Conservation (phyloP, 805 yeast genomes). For the Candida pseudoglaebosa region DNA sequence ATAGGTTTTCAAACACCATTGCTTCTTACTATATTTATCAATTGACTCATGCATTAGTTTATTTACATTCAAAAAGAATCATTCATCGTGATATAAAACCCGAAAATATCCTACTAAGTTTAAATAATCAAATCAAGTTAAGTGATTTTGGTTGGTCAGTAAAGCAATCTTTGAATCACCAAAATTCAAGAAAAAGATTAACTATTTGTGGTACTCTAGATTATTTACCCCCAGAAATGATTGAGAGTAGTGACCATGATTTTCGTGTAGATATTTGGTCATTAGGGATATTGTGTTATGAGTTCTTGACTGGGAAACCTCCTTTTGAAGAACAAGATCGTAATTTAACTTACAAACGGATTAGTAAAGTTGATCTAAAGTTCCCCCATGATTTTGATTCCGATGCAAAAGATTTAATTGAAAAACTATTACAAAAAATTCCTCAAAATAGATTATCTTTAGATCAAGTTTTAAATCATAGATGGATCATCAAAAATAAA, state of each 20-base stretch:
- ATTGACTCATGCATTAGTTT: constrained; percentile 72
- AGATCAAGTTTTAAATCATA: constrained; percentile 63
- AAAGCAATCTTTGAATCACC: constrained; percentile 22
- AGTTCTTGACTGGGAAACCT: constrained; percentile 81
- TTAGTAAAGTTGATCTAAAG: constrained; percentile 68
- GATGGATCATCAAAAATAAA: constrained; percentile 74
- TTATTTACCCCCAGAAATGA: constrained; percentile 93
- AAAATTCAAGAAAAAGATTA: constrained; percentile 42
- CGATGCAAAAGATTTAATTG: constrained; percentile 76
- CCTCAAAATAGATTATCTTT: constrained; percentile 66
- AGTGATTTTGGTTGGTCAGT: constrained; percentile 98
- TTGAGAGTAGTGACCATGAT: constrained; percentile 77
- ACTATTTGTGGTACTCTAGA: constrained; percentile 96
- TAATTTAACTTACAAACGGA: constrained; percentile 74
- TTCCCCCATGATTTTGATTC: constrained; percentile 67
- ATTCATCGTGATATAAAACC: constrained; percentile 95
- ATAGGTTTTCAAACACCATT: constrained; percentile 64
- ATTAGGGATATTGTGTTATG: constrained; percentile 81
- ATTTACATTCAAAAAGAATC: constrained; percentile 74
- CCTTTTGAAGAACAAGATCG: constrained; percentile 86
- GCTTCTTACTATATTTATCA: constrained; percentile 82
- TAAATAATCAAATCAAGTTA: constrained; percentile 72
- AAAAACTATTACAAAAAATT: constrained; percentile 57
- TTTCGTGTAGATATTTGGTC: constrained; percentile 88
- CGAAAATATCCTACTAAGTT: constrained; percentile 79